Base-by-base conservation (phyloP, 2,329 filamentous ascomycete species). In the Paecilomyces fulvus region DNA sequence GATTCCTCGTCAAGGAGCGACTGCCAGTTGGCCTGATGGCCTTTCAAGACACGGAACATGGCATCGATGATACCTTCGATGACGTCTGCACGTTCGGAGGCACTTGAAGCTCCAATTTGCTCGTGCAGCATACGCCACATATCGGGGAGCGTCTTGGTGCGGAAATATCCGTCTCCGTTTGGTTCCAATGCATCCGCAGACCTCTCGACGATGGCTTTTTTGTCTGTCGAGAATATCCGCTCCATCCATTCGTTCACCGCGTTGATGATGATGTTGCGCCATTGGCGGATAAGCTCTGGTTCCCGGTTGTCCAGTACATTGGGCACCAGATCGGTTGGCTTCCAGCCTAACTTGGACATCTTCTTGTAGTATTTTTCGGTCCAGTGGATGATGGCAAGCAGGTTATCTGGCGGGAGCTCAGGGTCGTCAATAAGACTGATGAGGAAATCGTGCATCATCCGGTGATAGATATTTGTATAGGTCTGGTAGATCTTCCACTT, bases 231-330 rank as follows among this genome's bases (percentile, higher is more conserved):
- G 65, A 90, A 90, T 72, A 99, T 96, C 57, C 91, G 86, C 61
- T 95, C 90, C 80, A 97, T 95, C 92, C 94, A 99, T 76, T 97
- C 89, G 70, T 96, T 92, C 58, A 99, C 86, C 59, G 91, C 92
- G 69, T 89, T 90, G 74, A 96, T 94, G 71, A 99, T 97, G 69
- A 97, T 87, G 69, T 90, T 87, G 58, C 92, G 85, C 80, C 96
- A 99, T 70, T 96, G 92, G 54, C 90, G 87, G 55, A 99, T 89
- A 14, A 99, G 81, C 70, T 99, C 94, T 43, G 85, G 81, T 73
- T 95, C 92, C 59, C 92, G 85, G 67, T 91, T 89, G 74, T 97
- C 94, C 58, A 99, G 85, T 56, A 97, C 83, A 65, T 96, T 91
- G 0, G 92, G 91, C 53, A 81, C 77, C 30, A 99, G 79, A n/a